Evolutionary conservation across 306 rosid species (phyloP), one percentile per base, ranked within the genome.

Genomic region (Arachis hypogaea): DNA sequence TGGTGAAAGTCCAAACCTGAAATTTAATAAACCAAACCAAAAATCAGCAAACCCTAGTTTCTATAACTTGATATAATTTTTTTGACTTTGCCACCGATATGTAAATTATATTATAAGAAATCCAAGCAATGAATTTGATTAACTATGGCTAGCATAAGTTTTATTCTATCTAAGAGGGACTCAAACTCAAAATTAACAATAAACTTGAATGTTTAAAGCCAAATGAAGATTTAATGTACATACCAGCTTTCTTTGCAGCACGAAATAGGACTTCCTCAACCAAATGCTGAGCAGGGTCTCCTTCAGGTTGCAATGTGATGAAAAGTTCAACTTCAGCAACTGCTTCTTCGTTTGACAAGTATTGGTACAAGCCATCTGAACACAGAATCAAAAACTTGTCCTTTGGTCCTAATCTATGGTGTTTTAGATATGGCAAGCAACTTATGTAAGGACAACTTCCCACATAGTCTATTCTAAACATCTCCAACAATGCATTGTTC

Each of bases 191-290:
- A 14, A 14, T 14, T 14, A 14, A 14, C 14, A 14, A 14, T 14
- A 14, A 14, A 14, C 14, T 14, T 14, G 14, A 14, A 14, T 14
- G 14, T 14, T 14, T 14, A 14, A 14, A 14, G 14, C 14, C 14
- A 14, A 22, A 22, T 22, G 28, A 22, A 22, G 28, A 4, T 46
- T 38, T 1, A 36, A 8, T 42, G 60, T 49, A 22, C 9, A 4
- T 78, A 93, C 99, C 99, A 33, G 98, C 97, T 88, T 90, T 86
- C 80, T 89, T 95, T 6, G 99, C 99, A 16, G 99, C 99, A 5
- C 99, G 96, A 72, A 95, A 95, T 44, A 95, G 72, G 2, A 92
- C 92, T 87, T 92, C 93, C 85, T 95, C 98, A 14, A 95, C 88
- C 78, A 95, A 86, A 82, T 95, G 99, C 62, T 95, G 99, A 12